Evolutionary conservation across 225 moss, liverwort and hornwort species (phyloP).

Genomic region (Polytrichum commune): DNA sequence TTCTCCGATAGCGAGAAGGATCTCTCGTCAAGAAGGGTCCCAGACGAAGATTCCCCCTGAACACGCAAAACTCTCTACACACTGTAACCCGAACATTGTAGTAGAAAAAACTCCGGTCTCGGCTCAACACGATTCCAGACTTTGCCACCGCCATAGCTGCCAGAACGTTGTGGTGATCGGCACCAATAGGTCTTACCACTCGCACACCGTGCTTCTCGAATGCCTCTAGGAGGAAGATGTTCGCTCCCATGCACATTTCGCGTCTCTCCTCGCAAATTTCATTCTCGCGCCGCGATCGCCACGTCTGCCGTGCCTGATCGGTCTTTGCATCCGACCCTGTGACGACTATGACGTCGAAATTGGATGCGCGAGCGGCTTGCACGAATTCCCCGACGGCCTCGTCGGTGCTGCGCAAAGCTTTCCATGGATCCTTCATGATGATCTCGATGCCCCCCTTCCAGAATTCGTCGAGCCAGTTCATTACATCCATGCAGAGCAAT

Average conservation of each 20-base stretch:
- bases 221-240: slow-evolving; percentile 10
- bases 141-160: slow-evolving; percentile 19
- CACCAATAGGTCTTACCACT: slow-evolving; percentile 17
- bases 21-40: neutral
- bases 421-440: slow-evolving; percentile 11
- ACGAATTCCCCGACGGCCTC: slow-evolving; percentile 14
- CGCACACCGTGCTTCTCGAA: slow-evolving; percentile 14
- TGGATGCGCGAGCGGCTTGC: slow-evolving; percentile 9
- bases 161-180: slow-evolving; percentile 13
- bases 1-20: neutral
- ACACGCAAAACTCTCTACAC: slow-evolving; percentile 19
- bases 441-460: slow-evolving; percentile 13
- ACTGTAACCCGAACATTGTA: slow-evolving; percentile 12
- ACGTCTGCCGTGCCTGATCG: neutral
- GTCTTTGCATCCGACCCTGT: fast-evolving
- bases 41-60: slow-evolving; percentile 14
- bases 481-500: slow-evolving; percentile 16
- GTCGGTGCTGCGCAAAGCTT: slow-evolving; percentile 6
- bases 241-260: slow-evolving; percentile 8
- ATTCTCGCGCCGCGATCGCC: slow-evolving; percentile 11
- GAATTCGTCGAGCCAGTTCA: slow-evolving; percentile 4
- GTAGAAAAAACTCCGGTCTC: slow-evolving; percentile 6
- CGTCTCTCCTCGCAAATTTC: slow-evolving; percentile 4
- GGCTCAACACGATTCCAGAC: slow-evolving; percentile 16
- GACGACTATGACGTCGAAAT: slow-evolving; percentile 19